Evolutionary conservation across 257 asterid species (phyloP).

Genomic region (Nicotiana noctiflora): DNA sequence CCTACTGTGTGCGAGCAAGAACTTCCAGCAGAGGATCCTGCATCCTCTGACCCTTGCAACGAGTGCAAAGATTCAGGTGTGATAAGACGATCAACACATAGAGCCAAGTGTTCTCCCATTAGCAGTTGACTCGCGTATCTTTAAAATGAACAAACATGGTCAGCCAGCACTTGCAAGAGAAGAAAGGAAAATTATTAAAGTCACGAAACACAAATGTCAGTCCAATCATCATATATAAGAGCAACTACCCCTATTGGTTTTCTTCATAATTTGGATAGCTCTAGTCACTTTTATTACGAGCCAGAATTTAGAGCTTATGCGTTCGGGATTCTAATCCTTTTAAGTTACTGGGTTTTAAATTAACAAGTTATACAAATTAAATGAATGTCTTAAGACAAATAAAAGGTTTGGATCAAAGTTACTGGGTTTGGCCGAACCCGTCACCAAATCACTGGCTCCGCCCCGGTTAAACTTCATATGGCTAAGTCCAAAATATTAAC

Average conservation of each 20-base stretch:
- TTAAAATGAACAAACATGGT: slow-evolving; percentile 1
- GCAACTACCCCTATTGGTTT: background rate
- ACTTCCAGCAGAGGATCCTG: slow-evolving; percentile 15
- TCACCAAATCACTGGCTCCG: no score
- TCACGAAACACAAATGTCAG: background rate
- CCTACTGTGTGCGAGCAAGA: slow-evolving; percentile 15
- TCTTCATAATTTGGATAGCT: background rate
- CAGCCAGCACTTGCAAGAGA: background rate
- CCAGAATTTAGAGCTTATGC: no score
- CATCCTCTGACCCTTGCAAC: slow-evolving; percentile 17
- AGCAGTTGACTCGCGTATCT: background rate
- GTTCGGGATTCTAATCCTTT: no score
- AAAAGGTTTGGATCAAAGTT: no score
- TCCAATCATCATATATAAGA: background rate
- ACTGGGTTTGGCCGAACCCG: no score
- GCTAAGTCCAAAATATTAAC: background rate
- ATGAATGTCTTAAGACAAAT: no score
- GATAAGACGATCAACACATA: slow-evolving; percentile 27
- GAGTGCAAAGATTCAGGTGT: slow-evolving; percentile 24
- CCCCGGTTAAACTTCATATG: background rate
- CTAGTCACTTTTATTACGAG: background rate
- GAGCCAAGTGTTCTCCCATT: slow-evolving; percentile 38
- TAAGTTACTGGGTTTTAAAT: no score
- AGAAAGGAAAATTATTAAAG: background rate
- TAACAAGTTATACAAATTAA: no score